These are phyloP conservation scores for Parachlorella kessleri DNA, from an alignment of 139 green algal species.

Conservation along the genomic window DNA sequence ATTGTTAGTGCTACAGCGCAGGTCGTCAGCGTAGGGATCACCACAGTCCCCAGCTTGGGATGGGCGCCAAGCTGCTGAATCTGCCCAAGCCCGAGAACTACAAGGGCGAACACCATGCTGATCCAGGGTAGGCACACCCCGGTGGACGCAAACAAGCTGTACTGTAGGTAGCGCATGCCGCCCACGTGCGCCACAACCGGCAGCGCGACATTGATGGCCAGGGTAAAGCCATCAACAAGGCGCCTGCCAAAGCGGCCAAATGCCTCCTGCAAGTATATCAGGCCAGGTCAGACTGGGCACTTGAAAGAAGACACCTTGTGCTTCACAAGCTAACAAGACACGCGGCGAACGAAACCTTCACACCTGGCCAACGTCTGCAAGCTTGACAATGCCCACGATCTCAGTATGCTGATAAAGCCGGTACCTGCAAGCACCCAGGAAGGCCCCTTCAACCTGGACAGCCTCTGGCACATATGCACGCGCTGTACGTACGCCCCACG, in stretches of 20 bases:
- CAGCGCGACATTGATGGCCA: slow-evolving; percentile 1
- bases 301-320: too few species aligned
- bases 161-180: slow-evolving; percentile 24
- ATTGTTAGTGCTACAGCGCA: slow-evolving; percentile 1
- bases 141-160: slow-evolving; percentile 5
- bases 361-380: slow-evolving; percentile 4
- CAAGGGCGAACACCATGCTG: slow-evolving; percentile 2
- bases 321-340: too few species aligned
- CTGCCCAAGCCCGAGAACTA: slow-evolving; percentile 11
- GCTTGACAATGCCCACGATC: background rate
- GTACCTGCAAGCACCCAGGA: too few species aligned
- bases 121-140: slow-evolving; percentile 27
- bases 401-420: slow-evolving; percentile 23
- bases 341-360: too few species aligned
- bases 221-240: background rate
- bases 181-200: slow-evolving; percentile 14
- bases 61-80: slow-evolving; percentile 18
- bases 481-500: too few species aligned
- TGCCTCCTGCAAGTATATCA: background rate
- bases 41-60: background rate
- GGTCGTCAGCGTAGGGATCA: slow-evolving; percentile 5
- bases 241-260: background rate
- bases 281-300: too few species aligned
- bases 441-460: too few species aligned
- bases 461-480: too few species aligned